A percentile compares a stretch with the other conserved stretches of the same genome.
phyloP scores from a whole-genome alignment of 2,329 filamentous ascomycete species.

The Hortaea sp. region DNA sequence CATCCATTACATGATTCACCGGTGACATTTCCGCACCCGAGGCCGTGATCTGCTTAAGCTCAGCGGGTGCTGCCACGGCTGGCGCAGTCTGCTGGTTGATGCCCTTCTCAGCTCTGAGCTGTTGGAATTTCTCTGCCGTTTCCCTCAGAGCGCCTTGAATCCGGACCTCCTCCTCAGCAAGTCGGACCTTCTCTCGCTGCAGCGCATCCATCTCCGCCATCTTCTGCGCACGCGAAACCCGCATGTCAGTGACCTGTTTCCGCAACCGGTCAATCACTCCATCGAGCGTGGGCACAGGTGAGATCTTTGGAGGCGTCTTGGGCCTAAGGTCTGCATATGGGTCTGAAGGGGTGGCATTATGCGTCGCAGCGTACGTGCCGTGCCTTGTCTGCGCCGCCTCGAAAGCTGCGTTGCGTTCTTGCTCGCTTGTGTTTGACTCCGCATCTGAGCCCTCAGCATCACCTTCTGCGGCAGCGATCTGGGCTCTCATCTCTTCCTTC shows the following conservation, averaged over 20 bases:
- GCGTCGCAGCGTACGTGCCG: conserved; percentile 55
- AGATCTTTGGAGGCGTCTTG: conserved; percentile 61
- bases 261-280: conserved; percentile 57
- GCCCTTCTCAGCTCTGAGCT: conserved; percentile 41
- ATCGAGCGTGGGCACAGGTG: conserved; percentile 63
- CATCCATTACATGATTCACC: too few relatives aligned
- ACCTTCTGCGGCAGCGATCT: conserved; percentile 60
- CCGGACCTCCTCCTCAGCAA: conserved; percentile 61
- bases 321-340: conserved; percentile 28
- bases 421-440: conserved; percentile 40
- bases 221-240: conserved; percentile 48
- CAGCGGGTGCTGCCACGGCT: background rate
- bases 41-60: background rate
- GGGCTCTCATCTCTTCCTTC: conserved; percentile 59
- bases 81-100: conserved; percentile 12
- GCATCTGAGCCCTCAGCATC: conserved; percentile 47
- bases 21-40: background rate
- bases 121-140: conserved; percentile 62
- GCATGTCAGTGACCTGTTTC: conserved; percentile 51
- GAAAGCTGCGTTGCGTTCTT: conserved; percentile 64
- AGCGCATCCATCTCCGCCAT: conserved; percentile 55
- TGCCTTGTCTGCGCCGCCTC: conserved; percentile 77
- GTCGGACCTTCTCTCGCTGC: conserved; percentile 56
- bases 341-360: conserved; percentile 8
- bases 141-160: conserved; percentile 74